These are phyloP conservation scores for Letharia lupina DNA, from an alignment of 495 filamentous ascomycete genomes.

Conservation along the genomic window DNA sequence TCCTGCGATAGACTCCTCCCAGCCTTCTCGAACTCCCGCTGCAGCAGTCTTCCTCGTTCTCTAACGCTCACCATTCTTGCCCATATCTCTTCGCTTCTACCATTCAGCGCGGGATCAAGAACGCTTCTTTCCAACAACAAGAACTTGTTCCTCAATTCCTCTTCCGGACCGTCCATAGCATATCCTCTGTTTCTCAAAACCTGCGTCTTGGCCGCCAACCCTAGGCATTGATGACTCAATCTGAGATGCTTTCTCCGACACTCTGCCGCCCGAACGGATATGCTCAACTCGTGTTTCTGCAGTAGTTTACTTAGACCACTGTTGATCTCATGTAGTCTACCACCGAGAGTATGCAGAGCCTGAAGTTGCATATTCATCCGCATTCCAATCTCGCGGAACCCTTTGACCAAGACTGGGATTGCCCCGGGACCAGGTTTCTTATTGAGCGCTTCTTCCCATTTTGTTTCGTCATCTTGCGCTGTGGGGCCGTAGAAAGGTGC, in stretches of 20 bases:
- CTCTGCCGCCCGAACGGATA: slow-evolving; percentile 70
- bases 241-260: slow-evolving; percentile 72
- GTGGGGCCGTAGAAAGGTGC: slow-evolving; percentile 76
- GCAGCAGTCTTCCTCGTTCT: slow-evolving; percentile 68
- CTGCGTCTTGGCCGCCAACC: slow-evolving; percentile 85
- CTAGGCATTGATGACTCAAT: slow-evolving; percentile 70
- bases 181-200: slow-evolving; percentile 87
- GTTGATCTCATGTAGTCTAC: slow-evolving; percentile 87
- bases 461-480: slow-evolving; percentile 65
- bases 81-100: slow-evolving; percentile 91
- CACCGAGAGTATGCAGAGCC: slow-evolving; percentile 62
- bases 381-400: slow-evolving; percentile 62
- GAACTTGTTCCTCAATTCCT: slow-evolving; percentile 81
- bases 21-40: slow-evolving; percentile 66
- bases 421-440: slow-evolving; percentile 71
- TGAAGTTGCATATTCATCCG: slow-evolving; percentile 70
- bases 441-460: slow-evolving; percentile 88
- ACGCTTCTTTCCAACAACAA: slow-evolving; percentile 61
- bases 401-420: slow-evolving; percentile 64
- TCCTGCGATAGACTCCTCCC: slow-evolving; percentile 43
- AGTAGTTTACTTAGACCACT: slow-evolving; percentile 67
- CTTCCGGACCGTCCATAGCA: slow-evolving; percentile 82
- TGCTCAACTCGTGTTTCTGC: slow-evolving; percentile 71
- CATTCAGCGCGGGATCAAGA: slow-evolving; percentile 75
- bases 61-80: slow-evolving; percentile 80